Conservation (phyloP, 2,329 filamentous ascomycete genomes). For the Colletotrichum euphorbiae region DNA sequence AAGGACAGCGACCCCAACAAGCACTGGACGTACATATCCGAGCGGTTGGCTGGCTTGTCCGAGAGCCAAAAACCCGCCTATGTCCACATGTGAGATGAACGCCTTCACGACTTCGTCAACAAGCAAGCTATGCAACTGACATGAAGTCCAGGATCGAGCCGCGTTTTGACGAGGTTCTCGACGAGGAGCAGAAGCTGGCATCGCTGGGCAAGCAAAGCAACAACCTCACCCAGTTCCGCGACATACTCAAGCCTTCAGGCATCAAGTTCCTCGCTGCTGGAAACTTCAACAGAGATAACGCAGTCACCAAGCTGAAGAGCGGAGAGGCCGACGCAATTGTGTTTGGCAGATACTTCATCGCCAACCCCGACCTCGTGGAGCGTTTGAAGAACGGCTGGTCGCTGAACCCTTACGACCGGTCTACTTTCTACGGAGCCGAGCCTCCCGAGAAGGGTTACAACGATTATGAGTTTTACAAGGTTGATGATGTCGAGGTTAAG, state of each 20-base stretch:
- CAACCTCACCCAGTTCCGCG: conserved; percentile 54
- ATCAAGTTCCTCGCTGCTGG: conserved; percentile 63
- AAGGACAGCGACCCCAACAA: conserved; percentile 46
- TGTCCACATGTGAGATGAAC: conserved; percentile 56
- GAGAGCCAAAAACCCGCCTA: conserved; percentile 52
- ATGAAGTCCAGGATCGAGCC: conserved; percentile 54
- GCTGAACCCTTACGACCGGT: conserved; percentile 44
- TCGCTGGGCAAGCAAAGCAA: conserved; percentile 50
- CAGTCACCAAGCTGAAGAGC: conserved; percentile 55
- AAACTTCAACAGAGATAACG: conserved; percentile 54
- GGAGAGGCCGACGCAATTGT: conserved; percentile 46
- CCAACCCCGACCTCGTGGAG: conserved; percentile 47
- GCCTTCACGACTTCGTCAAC: too few relatives aligned
- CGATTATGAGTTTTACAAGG: conserved; percentile 51
- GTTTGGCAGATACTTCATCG: conserved; percentile 46
- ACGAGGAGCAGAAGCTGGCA: conserved; percentile 56
- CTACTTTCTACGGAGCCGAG: conserved; percentile 48
- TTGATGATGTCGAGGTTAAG: conserved; percentile 22
- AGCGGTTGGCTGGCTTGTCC: conserved; percentile 50
- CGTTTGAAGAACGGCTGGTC: conserved; percentile 42
- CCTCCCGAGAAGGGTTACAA: conserved; percentile 48
- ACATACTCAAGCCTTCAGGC: conserved; percentile 52
- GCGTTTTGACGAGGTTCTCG: conserved; percentile 58
- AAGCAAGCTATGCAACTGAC: background rate
- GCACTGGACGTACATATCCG: conserved; percentile 52